Conservation (phyloP, 441 rosid genomes). For the Bocquillonia castaneifolia region DNA sequence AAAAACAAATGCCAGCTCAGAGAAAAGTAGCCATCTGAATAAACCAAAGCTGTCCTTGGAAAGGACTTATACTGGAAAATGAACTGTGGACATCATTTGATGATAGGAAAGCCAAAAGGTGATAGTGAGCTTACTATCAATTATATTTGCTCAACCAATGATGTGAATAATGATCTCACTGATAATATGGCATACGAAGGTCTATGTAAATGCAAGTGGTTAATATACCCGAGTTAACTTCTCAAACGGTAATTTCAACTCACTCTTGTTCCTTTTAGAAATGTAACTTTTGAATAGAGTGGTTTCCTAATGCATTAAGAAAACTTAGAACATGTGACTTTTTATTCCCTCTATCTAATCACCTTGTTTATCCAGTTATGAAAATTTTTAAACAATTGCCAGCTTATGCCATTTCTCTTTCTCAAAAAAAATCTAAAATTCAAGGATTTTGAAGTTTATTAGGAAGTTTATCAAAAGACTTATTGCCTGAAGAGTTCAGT, state of each 20-base stretch:
- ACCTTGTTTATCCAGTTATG: neutral
- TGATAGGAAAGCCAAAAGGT: neutral
- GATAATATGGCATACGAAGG: neutral
- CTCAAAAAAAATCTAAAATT: neutral
- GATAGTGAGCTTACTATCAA: neutral
- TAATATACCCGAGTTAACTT: neutral
- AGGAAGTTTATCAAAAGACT: neutral
- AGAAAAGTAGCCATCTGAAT: neutral
- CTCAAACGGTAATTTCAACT: neutral
- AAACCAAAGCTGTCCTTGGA: neutral
- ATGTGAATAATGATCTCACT: neutral
- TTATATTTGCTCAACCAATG: neutral
- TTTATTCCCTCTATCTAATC: neutral
- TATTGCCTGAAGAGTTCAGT: neutral
- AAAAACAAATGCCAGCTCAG: neutral
- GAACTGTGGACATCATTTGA: neutral
- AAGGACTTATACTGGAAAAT: too few species aligned
- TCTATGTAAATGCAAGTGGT: neutral
- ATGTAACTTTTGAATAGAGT: neutral
- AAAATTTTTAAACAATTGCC: neutral
- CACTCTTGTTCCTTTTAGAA: neutral
- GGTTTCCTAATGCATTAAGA: too few species aligned
- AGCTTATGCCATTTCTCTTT: neutral
- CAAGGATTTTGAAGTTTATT: neutral
- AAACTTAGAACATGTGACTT: neutral